These are phyloP conservation scores for Saturnispora dispora DNA, from an alignment of 805 yeast genomes.

Conservation along the genomic window DNA sequence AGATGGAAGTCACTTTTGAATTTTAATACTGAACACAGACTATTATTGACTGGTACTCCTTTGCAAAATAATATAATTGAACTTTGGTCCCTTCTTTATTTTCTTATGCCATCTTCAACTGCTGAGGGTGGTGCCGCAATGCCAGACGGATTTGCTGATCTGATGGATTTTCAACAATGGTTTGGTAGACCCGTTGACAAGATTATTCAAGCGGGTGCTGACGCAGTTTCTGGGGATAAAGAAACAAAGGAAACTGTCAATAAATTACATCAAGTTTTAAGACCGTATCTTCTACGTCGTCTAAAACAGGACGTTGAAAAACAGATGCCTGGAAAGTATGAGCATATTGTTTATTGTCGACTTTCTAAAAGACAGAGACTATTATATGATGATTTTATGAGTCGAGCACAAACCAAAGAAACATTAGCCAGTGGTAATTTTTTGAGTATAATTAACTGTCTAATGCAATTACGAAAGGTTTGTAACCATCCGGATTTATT, in stretches of 20 bases:
- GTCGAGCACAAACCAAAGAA: constrained; percentile 89
- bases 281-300: constrained; percentile 88
- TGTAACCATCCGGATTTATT: constrained; percentile 88
- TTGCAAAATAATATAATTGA: constrained; percentile 91
- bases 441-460: constrained; percentile 87
- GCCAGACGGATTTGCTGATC: constrained; percentile 94
- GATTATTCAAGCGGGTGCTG: constrained; percentile 66
- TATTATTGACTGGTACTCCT: constrained; percentile 93
- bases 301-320: constrained; percentile 94
- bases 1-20: constrained; percentile 95
- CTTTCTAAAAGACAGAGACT: constrained; percentile 87
- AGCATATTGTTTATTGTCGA: constrained; percentile 87
- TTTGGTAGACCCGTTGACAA: constrained; percentile 96
- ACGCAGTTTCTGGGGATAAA: constrained; percentile 38
- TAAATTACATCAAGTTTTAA: constrained; percentile 82
- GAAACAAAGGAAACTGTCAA: constrained; percentile 82
- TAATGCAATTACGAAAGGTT: constrained; percentile 95
- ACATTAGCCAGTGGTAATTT: constrained; percentile 93
- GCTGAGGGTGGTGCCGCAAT: constrained; percentile 40
- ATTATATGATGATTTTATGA: constrained; percentile 93
- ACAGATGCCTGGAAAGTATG: constrained; percentile 98
- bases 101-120: constrained; percentile 87
- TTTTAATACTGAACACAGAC: constrained; percentile 83
- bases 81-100: constrained; percentile 90
- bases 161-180: constrained; percentile 96